Base-by-base conservation (phyloP, 163 green algal species). In the Chlorella variabilis region DNA sequence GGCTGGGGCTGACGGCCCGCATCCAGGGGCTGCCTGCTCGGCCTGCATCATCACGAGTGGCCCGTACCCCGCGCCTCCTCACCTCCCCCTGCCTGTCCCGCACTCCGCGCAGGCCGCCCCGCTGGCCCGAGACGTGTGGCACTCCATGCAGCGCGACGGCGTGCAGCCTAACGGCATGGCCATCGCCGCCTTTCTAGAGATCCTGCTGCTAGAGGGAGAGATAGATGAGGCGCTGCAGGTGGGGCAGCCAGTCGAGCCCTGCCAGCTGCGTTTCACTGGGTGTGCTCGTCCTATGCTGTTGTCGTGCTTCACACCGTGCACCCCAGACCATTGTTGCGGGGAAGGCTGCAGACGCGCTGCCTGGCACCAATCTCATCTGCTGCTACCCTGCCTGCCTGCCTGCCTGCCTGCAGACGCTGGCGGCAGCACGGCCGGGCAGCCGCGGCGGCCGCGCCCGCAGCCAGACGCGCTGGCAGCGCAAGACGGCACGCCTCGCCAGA, bases 191-290 rank as follows among this genome's bases (percentile, higher is more conserved):
- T 77, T 54, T 8, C 51, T 83, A n/a, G 77, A 83, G 6, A 70
- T 83, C 4, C 49, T 83, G 49, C 66, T 83, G 7, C 4, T n/a
- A 3, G 65, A 77, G 36, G 77, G 77, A 0, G 77, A 83, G 51
- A 49, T 77, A 3, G 77, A 83, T n/a, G 62, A 83, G 51, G 77
- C 77, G 3, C 59, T 80, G 34, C 71, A 78, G 71, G 71, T 56
- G 4, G 15, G 71, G n/a, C n/a, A n/a, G n/a, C n/a, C n/a, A n/a
- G n/a, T n/a, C n/a, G n/a, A n/a, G 15, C 45, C 15, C 45, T 54
- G 45, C 45, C 15, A 15, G 15, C 15, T 54, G 45, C 15, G 45
- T 15, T 54, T 54, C 11, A 54, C 45, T 11, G 45, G 45, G 11
- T 54, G 45, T 54, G 45, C 45, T 23, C n/a, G n/a, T n/a, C n/a